Conservation (phyloP, 306 rosid genomes). For the Arachis hypogaea region DNA sequence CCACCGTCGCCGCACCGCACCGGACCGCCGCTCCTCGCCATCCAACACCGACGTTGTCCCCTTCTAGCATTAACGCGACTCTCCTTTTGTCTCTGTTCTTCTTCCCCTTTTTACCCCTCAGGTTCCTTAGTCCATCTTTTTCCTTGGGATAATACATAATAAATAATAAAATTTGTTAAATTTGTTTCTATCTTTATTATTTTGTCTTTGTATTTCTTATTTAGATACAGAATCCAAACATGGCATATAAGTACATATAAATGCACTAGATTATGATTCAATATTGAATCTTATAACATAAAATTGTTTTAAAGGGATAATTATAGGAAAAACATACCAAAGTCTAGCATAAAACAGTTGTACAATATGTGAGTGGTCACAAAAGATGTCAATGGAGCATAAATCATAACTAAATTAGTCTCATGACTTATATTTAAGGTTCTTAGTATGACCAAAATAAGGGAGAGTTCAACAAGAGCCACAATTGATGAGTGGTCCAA, state of each 20-base stretch:
- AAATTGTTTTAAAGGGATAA: background rate
- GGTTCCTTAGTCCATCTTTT: no score
- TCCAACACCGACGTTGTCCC: no score
- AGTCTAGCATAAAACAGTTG: constrained; percentile 66
- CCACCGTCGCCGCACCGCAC: no score
- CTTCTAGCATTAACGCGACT: no score
- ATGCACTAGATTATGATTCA: background rate
- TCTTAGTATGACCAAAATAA: constrained; percentile 63
- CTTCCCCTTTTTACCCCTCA: no score
- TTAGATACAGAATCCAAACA: no score
- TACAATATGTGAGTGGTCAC: constrained; percentile 68
- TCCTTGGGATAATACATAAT: no score
- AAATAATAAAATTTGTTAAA: no score
- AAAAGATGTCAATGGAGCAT: constrained; percentile 76
- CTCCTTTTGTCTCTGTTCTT: no score
- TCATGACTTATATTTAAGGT: constrained; percentile 63
- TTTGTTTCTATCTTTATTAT: no score
- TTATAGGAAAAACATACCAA: constrained; percentile 51
- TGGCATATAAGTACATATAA: background rate
- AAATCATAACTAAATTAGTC: constrained; percentile 74
- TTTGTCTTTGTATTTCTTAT: no score
- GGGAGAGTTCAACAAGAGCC: constrained; percentile 74
- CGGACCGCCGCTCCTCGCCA: no score
- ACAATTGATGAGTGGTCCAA: constrained; percentile 70
- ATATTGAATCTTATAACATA: background rate